A percentile compares a stretch with the other conserved stretches of the same genome.
These are phyloP conservation scores for Helicocarpus griseus DNA, from an alignment of 2,329 filamentous ascomycete species.

Conservation along the genomic window DNA sequence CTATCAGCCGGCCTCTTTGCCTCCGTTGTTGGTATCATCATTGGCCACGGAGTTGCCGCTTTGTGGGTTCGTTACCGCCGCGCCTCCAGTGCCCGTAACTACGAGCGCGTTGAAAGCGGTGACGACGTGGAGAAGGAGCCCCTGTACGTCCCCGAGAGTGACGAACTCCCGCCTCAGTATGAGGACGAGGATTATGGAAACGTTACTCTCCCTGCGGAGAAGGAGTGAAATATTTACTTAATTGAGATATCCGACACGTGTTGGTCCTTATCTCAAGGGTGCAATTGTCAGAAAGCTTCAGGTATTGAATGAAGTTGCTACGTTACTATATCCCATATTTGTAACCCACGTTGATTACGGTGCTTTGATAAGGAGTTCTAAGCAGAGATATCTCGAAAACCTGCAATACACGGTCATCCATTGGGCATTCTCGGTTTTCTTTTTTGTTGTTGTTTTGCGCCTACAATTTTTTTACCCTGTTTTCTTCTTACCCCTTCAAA, in stretches of 20 bases:
- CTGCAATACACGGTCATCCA: not conserved
- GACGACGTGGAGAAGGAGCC: slow-evolving; percentile 34
- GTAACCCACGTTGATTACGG: not conserved
- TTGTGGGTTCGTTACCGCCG: slow-evolving; percentile 35
- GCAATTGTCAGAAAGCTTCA: too few species aligned
- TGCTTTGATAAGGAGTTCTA: not conserved
- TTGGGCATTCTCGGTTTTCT: not conserved
- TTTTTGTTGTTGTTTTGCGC: not conserved
- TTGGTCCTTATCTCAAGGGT: not conserved
- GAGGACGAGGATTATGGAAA: slow-evolving; percentile 22
- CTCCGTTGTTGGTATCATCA: slow-evolving; percentile 38
- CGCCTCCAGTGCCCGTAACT: slow-evolving; percentile 18
- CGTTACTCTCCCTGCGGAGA: slow-evolving; percentile 18
- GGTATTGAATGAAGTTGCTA: not conserved
- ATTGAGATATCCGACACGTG: not conserved
- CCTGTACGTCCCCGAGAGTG: slow-evolving; percentile 20
- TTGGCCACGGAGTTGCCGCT: slow-evolving; percentile 37
- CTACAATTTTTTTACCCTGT: not conserved
- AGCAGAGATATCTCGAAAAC: not conserved
- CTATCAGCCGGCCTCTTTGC: slow-evolving; percentile 37
- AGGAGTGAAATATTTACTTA: slow-evolving; percentile 20
- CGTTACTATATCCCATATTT: not conserved
- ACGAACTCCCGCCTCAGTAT: slow-evolving; percentile 29
- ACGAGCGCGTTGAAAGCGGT: slow-evolving; percentile 24
- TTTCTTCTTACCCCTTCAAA: not conserved